These are phyloP conservation scores for Talaromyces sp. DNA, from an alignment of 2,329 filamentous ascomycete genomes.

Conservation along the genomic window DNA sequence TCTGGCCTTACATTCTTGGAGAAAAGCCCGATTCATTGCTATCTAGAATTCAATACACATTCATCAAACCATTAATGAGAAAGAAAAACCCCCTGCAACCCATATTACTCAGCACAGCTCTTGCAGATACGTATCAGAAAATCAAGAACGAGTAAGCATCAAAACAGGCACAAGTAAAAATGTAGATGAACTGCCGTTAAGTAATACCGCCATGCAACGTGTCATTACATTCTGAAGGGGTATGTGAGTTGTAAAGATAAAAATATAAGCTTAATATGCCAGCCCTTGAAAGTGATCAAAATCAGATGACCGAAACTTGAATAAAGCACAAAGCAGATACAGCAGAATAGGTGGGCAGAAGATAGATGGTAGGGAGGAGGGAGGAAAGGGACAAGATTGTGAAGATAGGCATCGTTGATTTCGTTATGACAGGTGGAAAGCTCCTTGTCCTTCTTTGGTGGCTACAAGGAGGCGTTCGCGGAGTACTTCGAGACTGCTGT, in stretches of 20 bases:
- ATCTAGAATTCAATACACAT: constrained; percentile 15
- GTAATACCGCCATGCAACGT: constrained; percentile 20
- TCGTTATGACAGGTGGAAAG: constrained; percentile 83
- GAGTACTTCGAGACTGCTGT: constrained; percentile 74
- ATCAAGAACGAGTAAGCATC: background rate
- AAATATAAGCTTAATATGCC: background rate
- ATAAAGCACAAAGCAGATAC: background rate
- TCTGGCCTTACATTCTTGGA: no score
- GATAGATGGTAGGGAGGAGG: background rate
- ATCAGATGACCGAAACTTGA: background rate
- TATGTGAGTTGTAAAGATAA: constrained; percentile 4
- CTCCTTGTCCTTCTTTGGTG: constrained; percentile 92
- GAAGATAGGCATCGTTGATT: constrained; percentile 5
- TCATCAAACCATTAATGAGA: constrained; percentile 14
- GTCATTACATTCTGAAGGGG: constrained; percentile 17
- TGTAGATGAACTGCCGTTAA: constrained; percentile 18
- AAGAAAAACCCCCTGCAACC: constrained; percentile 1
- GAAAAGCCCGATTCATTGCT: constrained; percentile 14
- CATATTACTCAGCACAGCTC: background rate
- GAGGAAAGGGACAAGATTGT: background rate
- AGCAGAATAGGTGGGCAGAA: background rate
- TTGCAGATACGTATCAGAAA: background rate
- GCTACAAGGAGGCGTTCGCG: constrained; percentile 76
- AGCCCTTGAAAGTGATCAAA: constrained; percentile 1
- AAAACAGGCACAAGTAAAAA: constrained; percentile 1